Conservation (phyloP, 306 rosid species). For the Trifolium pratense region DNA sequence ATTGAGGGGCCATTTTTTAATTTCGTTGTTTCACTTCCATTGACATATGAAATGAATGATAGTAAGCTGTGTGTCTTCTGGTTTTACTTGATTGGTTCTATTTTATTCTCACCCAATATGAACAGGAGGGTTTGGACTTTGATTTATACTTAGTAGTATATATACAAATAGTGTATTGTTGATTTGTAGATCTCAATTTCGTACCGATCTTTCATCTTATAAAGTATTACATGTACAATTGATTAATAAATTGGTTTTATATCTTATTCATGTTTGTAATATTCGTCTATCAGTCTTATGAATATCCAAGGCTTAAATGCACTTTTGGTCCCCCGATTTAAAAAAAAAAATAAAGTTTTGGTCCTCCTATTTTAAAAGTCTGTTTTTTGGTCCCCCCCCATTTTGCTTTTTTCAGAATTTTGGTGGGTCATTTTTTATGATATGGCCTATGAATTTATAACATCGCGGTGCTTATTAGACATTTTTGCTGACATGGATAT, state of each 20-base stretch:
- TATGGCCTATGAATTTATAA: too few relatives aligned
- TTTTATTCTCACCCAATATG: constrained; percentile 23
- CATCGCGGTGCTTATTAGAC: too few relatives aligned
- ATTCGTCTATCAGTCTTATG: constrained; percentile 15
- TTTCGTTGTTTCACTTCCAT: constrained; percentile 24
- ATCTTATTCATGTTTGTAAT: constrained; percentile 17
- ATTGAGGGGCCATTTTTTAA: constrained; percentile 27
- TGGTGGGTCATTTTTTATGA: too few relatives aligned
- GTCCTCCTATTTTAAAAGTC: too few relatives aligned
- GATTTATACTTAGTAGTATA: constrained; percentile 13
- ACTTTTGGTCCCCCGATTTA: too few relatives aligned
- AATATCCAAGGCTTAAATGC: not conserved
- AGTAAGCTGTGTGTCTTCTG: not conserved
- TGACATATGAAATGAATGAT: constrained; percentile 6
- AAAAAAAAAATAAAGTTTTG: too few relatives aligned
- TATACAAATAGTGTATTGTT: constrained; percentile 13
- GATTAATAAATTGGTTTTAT: not conserved
- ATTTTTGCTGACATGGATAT: too few relatives aligned
- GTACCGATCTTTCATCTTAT: constrained; percentile 2
- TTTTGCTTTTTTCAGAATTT: too few relatives aligned
- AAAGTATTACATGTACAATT: not conserved
- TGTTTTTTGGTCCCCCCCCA: too few relatives aligned
- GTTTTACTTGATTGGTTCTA: constrained; percentile 23
- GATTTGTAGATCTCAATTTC: constrained; percentile 24
- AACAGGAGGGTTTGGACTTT: constrained; percentile 23